Evolutionary conservation across 2,329 filamentous ascomycete species (phyloP), one percentile per base, ranked within the genome.

Genomic region (Iodosphaeria phyllophila): DNA sequence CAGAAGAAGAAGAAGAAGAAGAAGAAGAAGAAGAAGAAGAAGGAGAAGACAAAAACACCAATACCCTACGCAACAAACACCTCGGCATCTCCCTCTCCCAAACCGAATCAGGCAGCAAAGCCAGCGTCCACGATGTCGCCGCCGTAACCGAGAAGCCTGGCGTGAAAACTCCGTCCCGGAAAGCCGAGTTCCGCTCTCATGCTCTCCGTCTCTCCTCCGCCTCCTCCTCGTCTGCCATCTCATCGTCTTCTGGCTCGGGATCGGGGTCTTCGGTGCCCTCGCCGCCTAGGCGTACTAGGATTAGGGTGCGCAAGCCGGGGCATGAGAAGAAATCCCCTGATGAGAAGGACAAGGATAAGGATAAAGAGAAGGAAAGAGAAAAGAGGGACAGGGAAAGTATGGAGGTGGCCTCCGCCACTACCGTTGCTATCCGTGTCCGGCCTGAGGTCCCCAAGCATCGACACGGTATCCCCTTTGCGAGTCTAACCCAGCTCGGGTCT

Each of bases 111-210:
- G 66, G 65, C 23, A 91, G 80, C 43, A 71, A 62, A 39, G 55
- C 80, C 34, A 84, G 77, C 41, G 74, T 89, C 23, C 58, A 69
- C 17, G 76, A 89, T 37, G 69, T 92, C 20, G 80, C 82, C 5
- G 67, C 69, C 8, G 75, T 83, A 22, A 79, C 64, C 44, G 80
- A 86, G 49, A 83, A 78, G 45, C 80, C 80, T 0, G 80, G 77
- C 1, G 69, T 86, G 13, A 72, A 83, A 39, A 83, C 80, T 11
- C 80, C 79, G 5, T 82, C 78, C 42, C 62, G 74, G 23, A 68
- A 54, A 31, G 43, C 47, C 23, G 46, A 43, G 9, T 36, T 38
- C 8, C 38, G 32, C 10, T 29, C 28, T 2, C 32, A 36, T 12
- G 34, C 36, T 13, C 42, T 41, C 9, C 12, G 17, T 12, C 7